Conservation (phyloP, 106 monocot genomes). For the Dioscorea dumetorum region DNA sequence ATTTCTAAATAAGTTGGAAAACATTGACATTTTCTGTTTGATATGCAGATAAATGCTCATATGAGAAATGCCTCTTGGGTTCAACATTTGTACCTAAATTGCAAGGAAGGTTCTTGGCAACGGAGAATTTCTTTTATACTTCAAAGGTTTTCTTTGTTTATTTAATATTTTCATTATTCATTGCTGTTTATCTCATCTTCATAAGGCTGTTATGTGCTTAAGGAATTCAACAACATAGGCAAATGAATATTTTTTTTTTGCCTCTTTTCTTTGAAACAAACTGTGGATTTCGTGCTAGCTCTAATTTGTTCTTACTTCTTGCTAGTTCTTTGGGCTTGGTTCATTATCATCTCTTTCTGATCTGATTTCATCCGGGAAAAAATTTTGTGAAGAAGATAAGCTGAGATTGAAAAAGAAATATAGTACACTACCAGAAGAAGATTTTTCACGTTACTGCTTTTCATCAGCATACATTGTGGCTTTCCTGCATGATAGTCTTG, state of each 20-base stretch:
- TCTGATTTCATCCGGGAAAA: conserved; percentile 53
- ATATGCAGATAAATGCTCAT: conserved; percentile 43
- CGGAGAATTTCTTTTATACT: conserved; percentile 77
- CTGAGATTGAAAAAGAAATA: conserved; percentile 38
- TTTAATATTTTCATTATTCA: neutral
- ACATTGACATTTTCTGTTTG: neutral
- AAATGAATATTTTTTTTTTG: neutral
- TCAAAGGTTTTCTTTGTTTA: conserved; percentile 68
- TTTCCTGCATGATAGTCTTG: conserved; percentile 76
- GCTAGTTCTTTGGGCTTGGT: conserved; percentile 70
- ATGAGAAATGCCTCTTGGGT: conserved; percentile 36
- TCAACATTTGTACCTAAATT: conserved; percentile 48
- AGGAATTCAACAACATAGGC: neutral
- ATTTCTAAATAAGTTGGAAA: neutral
- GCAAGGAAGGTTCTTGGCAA: conserved; percentile 59
- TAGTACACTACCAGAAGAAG: conserved; percentile 32
- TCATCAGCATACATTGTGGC: conserved; percentile 96
- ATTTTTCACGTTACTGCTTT: conserved; percentile 74
- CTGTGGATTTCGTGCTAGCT: neutral
- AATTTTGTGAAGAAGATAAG: conserved; percentile 68
- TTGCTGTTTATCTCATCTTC: neutral
- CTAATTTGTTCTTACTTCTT: conserved; percentile 1
- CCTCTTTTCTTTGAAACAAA: neutral
- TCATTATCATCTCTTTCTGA: conserved; percentile 46
- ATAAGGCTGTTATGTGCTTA: neutral